A percentile compares a stretch with the other conserved stretches of the same genome.
These are phyloP conservation scores for Cucurbita argyrosperma DNA, from an alignment of 306 rosid species.

Conservation along the genomic window DNA sequence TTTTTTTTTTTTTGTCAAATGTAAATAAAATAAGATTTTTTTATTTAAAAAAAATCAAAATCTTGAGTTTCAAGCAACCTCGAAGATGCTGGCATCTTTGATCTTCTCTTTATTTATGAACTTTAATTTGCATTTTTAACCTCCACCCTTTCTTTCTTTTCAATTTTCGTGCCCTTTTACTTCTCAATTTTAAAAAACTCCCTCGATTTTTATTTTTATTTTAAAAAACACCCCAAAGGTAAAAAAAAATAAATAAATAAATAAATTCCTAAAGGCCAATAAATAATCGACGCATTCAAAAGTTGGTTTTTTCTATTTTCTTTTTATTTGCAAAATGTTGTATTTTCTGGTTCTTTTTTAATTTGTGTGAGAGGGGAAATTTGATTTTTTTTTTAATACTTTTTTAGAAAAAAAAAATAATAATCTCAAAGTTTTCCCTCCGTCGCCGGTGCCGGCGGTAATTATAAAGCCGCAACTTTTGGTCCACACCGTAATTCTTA, in stretches of 20 bases:
- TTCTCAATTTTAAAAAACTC: constrained; percentile 19
- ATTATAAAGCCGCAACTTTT: not conserved
- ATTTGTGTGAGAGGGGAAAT: not conserved
- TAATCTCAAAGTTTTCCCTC: not conserved
- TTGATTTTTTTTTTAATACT: not conserved
- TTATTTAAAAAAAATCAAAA: constrained; percentile 7
- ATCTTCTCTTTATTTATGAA: constrained; percentile 20
- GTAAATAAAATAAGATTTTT: not conserved
- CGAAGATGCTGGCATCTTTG: constrained; percentile 12
- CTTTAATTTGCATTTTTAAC: constrained; percentile 17
- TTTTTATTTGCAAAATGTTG: constrained; percentile 6
- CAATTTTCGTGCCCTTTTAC: constrained; percentile 21
- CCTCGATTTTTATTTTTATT: not conserved
- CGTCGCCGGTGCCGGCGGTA: not conserved
- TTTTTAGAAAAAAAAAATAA: not conserved
- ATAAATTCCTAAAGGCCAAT: constrained; percentile 16
- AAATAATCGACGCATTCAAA: constrained; percentile 12
- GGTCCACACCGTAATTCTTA: not conserved
- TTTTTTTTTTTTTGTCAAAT: not conserved
- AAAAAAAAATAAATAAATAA: not conserved
- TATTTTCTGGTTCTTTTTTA: not conserved
- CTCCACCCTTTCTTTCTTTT: constrained; percentile 25
- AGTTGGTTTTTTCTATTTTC: constrained; percentile 11
- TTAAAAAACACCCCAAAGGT: not conserved
- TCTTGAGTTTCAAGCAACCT: constrained; percentile 61